Percentiles rank a stretch among this genome's conserved stretches.
phyloP scores from a whole-genome alignment of 148 eudicot species.

The Arctostaphylos glauca region DNA sequence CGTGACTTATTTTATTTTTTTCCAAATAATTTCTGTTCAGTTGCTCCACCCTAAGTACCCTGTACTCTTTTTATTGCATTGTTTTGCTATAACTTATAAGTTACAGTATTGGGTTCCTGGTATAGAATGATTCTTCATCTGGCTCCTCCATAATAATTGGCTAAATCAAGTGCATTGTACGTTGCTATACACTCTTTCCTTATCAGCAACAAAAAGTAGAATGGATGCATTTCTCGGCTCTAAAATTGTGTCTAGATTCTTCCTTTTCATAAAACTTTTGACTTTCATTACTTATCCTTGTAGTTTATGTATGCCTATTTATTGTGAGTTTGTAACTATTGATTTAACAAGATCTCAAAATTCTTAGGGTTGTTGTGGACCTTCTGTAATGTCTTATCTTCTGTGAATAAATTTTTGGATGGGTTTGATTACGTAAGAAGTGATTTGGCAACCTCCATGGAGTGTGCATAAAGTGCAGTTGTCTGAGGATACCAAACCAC shows the following conservation, averaged over 20 bases:
- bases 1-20: neutral
- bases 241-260: neutral
- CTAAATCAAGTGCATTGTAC: neutral
- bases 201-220: neutral
- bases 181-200: neutral
- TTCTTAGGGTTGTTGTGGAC: neutral
- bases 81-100: neutral
- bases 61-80: neutral
- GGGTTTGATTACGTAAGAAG: neutral
- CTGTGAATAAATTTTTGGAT: neutral
- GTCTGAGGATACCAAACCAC: neutral
- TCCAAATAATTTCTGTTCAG: neutral
- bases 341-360: neutral
- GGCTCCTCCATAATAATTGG: neutral
- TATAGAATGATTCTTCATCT: neutral
- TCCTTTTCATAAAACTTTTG: neutral
- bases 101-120: neutral
- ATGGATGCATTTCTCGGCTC: neutral
- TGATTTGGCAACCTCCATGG: conserved; percentile 1
- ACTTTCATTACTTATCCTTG: neutral
- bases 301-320: neutral
- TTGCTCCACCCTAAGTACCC: neutral
- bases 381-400: neutral
- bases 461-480: neutral
- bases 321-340: neutral